phyloP scores from a whole-genome alignment of 106 monocot species.

The Dendrobium officinale region DNA sequence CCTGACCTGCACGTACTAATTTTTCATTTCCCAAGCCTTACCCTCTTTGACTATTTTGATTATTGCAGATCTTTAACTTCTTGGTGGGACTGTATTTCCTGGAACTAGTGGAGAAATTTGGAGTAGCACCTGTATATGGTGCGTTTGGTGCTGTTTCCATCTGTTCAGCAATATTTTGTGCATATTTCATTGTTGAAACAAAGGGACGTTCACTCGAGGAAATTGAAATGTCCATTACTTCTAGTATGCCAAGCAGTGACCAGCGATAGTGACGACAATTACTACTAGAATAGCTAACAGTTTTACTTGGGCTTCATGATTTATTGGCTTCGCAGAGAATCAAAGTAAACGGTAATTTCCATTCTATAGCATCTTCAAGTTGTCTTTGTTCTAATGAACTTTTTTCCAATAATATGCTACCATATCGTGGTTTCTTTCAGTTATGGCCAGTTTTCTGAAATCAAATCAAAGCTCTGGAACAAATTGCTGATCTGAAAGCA shows the following conservation, averaged over 20 bases:
- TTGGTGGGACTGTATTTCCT: slow-evolving; percentile 80
- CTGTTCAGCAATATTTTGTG: slow-evolving; percentile 52
- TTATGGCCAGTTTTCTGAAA: not conserved
- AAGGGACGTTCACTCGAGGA: slow-evolving; percentile 89
- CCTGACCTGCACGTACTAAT: too few relatives aligned
- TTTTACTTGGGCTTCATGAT: not conserved
- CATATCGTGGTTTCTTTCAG: not conserved
- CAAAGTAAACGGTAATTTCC: not conserved
- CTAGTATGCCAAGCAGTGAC: not conserved
- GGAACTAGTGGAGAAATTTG: slow-evolving; percentile 57
- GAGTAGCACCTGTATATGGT: slow-evolving; percentile 67
- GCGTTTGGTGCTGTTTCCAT: slow-evolving; percentile 69
- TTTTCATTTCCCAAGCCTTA: too few relatives aligned
- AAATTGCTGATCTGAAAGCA: not conserved
- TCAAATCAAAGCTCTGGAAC: not conserved
- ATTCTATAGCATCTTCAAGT: not conserved
- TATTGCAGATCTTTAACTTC: slow-evolving; percentile 67
- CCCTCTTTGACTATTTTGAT: too few relatives aligned
- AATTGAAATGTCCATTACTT: slow-evolving; percentile 56
- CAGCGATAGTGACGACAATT: not conserved
- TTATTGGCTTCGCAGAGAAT: not conserved
- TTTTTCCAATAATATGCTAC: not conserved
- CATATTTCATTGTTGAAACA: slow-evolving; percentile 67
- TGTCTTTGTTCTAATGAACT: too few relatives aligned
- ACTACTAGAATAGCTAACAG: not conserved